These are phyloP conservation scores for Groenewaldozyma sp. DNA, from an alignment of 1,139 yeast species.

Conservation along the genomic window DNA sequence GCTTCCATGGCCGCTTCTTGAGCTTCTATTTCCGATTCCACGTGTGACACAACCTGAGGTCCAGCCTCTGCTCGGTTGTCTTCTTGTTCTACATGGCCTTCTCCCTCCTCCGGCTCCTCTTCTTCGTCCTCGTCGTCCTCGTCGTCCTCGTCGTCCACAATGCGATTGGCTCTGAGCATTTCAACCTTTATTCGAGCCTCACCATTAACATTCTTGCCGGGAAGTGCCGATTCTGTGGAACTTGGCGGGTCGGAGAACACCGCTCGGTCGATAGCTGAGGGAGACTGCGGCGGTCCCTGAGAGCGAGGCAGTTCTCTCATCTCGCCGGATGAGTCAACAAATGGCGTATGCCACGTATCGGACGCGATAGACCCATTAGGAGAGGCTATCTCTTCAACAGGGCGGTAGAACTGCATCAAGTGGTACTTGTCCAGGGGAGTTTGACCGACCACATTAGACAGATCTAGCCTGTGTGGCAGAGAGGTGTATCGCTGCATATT, in stretches of 20 bases:
- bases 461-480: slow-evolving; percentile 35
- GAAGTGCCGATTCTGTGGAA: not conserved
- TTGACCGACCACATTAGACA: slow-evolving; percentile 43
- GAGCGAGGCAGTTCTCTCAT: not conserved
- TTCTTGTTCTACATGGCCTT: slow-evolving; percentile 3
- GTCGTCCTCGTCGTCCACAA: not conserved
- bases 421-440: slow-evolving; percentile 38
- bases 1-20: slow-evolving; percentile 4
- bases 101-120: slow-evolving; percentile 8
- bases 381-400: slow-evolving; percentile 6
- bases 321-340: slow-evolving; percentile 1
- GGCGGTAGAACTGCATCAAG: slow-evolving; percentile 35
- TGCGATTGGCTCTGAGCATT: not conserved
- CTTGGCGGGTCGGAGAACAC: not conserved
- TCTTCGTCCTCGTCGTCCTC: slow-evolving; percentile 6
- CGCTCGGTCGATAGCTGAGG: not conserved
- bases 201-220: not conserved
- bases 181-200: not conserved
- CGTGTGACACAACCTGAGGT: no score
- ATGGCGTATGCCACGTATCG: slow-evolving; percentile 3
- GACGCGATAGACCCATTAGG: slow-evolving; percentile 1
- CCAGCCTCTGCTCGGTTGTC: not conserved
- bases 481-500: slow-evolving; percentile 38
- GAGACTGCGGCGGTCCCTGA: not conserved
- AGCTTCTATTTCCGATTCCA: no score